Percentiles rank a stretch among this genome's conserved stretches.
phyloP scores from a whole-genome alignment of 768 basidiomycete species.

The Tricholoma hemisulphureum region DNA sequence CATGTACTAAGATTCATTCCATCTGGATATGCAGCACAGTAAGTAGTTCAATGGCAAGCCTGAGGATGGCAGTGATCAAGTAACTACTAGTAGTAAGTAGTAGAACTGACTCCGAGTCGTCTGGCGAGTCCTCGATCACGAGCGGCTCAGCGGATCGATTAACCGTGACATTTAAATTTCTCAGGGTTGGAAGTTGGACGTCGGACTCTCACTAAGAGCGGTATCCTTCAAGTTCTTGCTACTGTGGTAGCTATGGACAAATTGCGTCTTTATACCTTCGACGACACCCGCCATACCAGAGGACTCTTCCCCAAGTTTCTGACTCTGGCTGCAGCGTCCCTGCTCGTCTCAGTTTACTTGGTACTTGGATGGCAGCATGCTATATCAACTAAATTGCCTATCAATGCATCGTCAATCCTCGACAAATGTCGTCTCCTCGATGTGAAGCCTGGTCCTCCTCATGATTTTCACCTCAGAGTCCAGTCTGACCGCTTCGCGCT shows the following conservation, averaged over 20 bases:
- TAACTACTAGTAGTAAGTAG: no score
- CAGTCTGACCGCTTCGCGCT: conserved; percentile 60
- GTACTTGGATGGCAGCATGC: conserved; percentile 20
- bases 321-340: conserved; percentile 9
- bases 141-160: no score
- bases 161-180: not conserved
- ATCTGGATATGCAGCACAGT: no score
- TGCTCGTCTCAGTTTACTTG: conserved; percentile 24
- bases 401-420: conserved; percentile 42
- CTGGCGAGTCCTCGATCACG: no score
- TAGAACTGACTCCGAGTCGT: not conserved
- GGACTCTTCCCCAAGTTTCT: conserved; percentile 1
- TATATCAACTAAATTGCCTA: conserved; percentile 27
- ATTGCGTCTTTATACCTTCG: conserved; percentile 21
- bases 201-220: no score
- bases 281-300: not conserved
- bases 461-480: conserved; percentile 36
- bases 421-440: conserved; percentile 51
- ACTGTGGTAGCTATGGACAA: conserved; percentile 32
- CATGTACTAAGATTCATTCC: no score
- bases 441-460: conserved; percentile 46
- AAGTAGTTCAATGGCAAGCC: not conserved
- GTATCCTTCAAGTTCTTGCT: no score
- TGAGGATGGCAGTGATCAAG: no score
- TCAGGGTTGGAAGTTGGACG: no score